Conservation (phyloP, 129 eudicot species). For the Erigeron canadensis region DNA sequence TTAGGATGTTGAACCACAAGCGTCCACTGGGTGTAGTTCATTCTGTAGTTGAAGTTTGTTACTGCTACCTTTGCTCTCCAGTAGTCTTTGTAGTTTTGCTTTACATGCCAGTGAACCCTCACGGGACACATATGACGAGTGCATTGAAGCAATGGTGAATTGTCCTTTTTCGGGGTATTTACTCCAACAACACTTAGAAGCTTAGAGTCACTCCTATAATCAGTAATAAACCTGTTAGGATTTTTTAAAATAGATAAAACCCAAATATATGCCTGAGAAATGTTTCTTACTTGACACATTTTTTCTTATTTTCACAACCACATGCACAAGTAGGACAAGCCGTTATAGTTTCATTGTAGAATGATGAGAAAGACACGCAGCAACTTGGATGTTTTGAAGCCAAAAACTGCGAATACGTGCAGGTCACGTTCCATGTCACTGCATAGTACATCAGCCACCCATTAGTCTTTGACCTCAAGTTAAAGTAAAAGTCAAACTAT, state of each 20-base stretch:
- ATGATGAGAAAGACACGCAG: conserved; percentile 63
- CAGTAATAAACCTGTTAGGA: conserved; percentile 15
- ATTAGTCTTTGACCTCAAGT: conserved; percentile 16
- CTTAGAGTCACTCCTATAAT: conserved; percentile 62
- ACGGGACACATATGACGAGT: conserved; percentile 83
- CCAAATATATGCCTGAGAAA: neutral
- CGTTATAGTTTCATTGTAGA: conserved; percentile 65
- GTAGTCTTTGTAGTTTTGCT: conserved; percentile 71
- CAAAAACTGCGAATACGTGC: conserved; percentile 68
- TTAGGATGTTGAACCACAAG: conserved; percentile 86
- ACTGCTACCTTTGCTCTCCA: conserved; percentile 71
- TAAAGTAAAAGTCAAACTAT: conserved; percentile 15
- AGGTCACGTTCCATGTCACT: conserved; percentile 83
- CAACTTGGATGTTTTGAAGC: conserved; percentile 63
- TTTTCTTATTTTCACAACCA: conserved; percentile 54
- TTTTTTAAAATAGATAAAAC: neutral
- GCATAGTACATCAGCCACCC: conserved; percentile 15
- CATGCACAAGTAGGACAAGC: conserved; percentile 64
- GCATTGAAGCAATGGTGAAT: conserved; percentile 66
- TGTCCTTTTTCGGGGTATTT: conserved; percentile 62
- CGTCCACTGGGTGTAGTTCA: conserved; percentile 85
- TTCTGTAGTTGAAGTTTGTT: conserved; percentile 70
- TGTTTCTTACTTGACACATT: conserved; percentile 53
- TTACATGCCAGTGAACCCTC: conserved; percentile 79
- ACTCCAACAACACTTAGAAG: conserved; percentile 56